These are phyloP conservation scores for Chamaecyparis obtusa DNA, from an alignment of 75 land plant species.

Conservation along the genomic window DNA sequence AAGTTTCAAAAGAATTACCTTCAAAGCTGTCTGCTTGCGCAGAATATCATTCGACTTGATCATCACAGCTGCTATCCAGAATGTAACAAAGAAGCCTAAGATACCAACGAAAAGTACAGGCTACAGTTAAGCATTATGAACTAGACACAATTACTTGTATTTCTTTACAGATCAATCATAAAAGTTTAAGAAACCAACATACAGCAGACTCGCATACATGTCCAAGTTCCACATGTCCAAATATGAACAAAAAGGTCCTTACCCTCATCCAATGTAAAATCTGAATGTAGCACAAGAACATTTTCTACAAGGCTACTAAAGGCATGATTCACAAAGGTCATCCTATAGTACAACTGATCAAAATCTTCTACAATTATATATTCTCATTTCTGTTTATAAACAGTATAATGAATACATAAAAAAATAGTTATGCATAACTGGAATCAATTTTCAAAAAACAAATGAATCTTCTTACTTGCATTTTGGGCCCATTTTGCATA, in stretches of 20 bases:
- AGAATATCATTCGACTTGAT: constrained; percentile 89
- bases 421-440: background rate
- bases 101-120: constrained; percentile 1
- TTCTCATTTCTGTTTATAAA: constrained; percentile 5
- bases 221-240: background rate
- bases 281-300: background rate
- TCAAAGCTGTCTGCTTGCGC: constrained; percentile 92
- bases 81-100: constrained; percentile 82
- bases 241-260: background rate
- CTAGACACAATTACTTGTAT: background rate
- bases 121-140: background rate
- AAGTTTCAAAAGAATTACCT: constrained; percentile 41
- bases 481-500: background rate
- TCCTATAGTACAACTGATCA: background rate
- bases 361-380: background rate
- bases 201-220: background rate
- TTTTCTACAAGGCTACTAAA: background rate
- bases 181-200: background rate
- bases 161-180: background rate
- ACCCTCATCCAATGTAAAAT: background rate
- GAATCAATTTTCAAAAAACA: background rate
- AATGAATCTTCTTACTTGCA: background rate
- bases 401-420: background rate
- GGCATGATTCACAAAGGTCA: background rate
- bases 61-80: constrained; percentile 89